A percentile compares a stretch with the other conserved stretches of the same genome.
phyloP scores from a whole-genome alignment of 495 filamentous ascomycete species.

The Podospora pseudocomata region DNA sequence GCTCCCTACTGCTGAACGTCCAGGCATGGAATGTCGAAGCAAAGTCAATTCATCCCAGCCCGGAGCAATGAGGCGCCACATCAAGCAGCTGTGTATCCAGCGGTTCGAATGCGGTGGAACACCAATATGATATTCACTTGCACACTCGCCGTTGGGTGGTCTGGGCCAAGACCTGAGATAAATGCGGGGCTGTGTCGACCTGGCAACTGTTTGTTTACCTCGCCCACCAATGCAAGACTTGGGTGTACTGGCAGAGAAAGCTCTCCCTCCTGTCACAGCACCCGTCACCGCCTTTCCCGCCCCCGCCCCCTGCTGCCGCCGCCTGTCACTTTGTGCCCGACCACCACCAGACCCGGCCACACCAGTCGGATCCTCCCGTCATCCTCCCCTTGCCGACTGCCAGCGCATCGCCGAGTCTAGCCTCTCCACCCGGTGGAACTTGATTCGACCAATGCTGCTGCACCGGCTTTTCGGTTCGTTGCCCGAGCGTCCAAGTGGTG shows the following conservation, averaged over 20 bases:
- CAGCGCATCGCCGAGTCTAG: conserved; percentile 28
- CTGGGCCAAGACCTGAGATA: background rate
- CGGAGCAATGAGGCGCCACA: background rate
- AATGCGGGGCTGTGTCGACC: conserved; percentile 4
- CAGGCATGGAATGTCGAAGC: background rate
- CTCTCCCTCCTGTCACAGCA: background rate
- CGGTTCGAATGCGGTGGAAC: background rate
- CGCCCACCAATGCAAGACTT: background rate
- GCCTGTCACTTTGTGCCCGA: conserved; percentile 1
- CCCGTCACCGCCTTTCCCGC: conserved; percentile 12
- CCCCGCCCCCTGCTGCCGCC: background rate
- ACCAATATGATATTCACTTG: background rate
- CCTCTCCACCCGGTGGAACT: conserved; percentile 14
- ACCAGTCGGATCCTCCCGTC: conserved; percentile 12
- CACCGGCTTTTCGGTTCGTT: conserved; percentile 22
- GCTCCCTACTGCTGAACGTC: background rate
- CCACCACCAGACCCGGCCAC: background rate
- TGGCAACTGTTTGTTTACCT: conserved; percentile 20
- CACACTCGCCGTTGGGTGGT: background rate
- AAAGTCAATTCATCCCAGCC: conserved; percentile 1
- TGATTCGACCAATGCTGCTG: conserved; percentile 3
- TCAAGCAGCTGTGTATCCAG: background rate
- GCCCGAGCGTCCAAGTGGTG: conserved; percentile 21
- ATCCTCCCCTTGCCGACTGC: conserved; percentile 16
- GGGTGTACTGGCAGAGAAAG: conserved; percentile 5